Conservation (phyloP, 352 stramenopile species). For the Phytophthora pluvialis region DNA sequence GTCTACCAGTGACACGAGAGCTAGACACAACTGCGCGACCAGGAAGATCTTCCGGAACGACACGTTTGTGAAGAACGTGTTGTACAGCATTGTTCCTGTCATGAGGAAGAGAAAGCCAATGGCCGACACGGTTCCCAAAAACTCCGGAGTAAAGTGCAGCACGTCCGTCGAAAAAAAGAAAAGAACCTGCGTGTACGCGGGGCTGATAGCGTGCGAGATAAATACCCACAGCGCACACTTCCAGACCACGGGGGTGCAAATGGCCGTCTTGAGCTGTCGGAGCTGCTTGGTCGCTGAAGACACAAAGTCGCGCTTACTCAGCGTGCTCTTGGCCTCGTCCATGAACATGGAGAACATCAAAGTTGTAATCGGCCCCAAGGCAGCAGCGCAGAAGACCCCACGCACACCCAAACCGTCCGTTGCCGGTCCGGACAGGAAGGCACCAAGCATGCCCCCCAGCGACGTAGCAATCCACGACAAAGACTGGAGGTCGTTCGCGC, state of each 20-base stretch:
- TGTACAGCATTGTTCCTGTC: constrained; percentile 83
- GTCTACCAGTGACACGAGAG: constrained; percentile 75
- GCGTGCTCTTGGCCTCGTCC: constrained; percentile 70
- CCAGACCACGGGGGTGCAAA: constrained; percentile 92
- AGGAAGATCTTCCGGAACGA: constrained; percentile 95
- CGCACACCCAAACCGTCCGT: constrained; percentile 90
- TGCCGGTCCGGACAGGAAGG: constrained; percentile 92
- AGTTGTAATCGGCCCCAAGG: constrained; percentile 90
- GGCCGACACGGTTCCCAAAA: constrained; percentile 90
- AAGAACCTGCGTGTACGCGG: constrained; percentile 94
- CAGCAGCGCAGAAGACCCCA: constrained; percentile 93
- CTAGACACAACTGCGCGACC: constrained; percentile 79
- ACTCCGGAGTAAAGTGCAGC: constrained; percentile 95
- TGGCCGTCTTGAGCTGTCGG: constrained; percentile 72
- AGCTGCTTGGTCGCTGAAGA: constrained; percentile 62
- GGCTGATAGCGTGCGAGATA: constrained; percentile 92
- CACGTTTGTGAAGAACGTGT: constrained; percentile 88
- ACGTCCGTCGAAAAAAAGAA: constrained; percentile 97
- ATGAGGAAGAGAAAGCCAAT: constrained; percentile 87
- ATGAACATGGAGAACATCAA: constrained; percentile 90
- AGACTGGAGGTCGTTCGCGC: constrained; percentile 93
- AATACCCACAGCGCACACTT: constrained; percentile 97
- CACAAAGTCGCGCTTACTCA: constrained; percentile 55
- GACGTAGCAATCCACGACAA: constrained; percentile 95
- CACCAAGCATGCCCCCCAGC: constrained; percentile 92